Percentiles rank a stretch among this genome's conserved stretches.
These are phyloP conservation scores for Rhizopogon vulgaris DNA, from an alignment of 768 basidiomycete genomes.

Conservation along the genomic window DNA sequence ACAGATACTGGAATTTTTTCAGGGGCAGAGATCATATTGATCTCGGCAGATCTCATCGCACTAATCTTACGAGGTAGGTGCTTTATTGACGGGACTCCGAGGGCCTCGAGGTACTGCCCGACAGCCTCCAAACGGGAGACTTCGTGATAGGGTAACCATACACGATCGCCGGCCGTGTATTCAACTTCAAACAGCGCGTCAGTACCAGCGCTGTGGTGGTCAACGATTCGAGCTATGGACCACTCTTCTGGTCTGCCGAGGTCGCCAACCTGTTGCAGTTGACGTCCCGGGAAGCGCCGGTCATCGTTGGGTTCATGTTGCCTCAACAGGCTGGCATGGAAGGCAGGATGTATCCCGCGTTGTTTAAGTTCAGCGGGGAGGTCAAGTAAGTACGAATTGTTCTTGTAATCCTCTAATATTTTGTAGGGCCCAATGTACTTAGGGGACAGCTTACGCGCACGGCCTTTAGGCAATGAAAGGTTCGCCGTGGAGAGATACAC, in stretches of 20 bases:
- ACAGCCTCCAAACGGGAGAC: constrained; percentile 14
- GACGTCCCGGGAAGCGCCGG: constrained; percentile 22
- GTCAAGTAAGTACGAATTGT: constrained; percentile 19
- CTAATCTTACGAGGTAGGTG: no score
- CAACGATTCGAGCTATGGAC: constrained; percentile 21
- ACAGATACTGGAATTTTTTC: no score
- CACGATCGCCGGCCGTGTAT: constrained; percentile 18
- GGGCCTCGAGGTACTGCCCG: constrained; percentile 19
- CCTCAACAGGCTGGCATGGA: constrained; percentile 27
- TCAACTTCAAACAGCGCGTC: no score
- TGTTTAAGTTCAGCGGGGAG: constrained; percentile 21
- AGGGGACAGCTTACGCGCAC: constrained; percentile 26
- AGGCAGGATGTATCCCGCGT: constrained; percentile 23
- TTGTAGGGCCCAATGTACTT: constrained; percentile 31
- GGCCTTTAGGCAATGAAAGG: constrained; percentile 25
- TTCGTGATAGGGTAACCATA: constrained; percentile 27
- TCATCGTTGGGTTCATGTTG: constrained; percentile 31
- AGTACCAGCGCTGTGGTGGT: no score
- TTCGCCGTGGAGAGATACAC: constrained; percentile 32
- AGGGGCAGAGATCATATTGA: no score
- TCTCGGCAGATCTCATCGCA: no score
- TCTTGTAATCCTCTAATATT: constrained; percentile 12
- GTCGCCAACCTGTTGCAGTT: constrained; percentile 15
- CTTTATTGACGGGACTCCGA: no score
- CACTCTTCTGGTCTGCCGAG: constrained; percentile 20